These are phyloP conservation scores for Penicillium pulvis DNA, from an alignment of 495 filamentous ascomycete species.

Conservation along the genomic window DNA sequence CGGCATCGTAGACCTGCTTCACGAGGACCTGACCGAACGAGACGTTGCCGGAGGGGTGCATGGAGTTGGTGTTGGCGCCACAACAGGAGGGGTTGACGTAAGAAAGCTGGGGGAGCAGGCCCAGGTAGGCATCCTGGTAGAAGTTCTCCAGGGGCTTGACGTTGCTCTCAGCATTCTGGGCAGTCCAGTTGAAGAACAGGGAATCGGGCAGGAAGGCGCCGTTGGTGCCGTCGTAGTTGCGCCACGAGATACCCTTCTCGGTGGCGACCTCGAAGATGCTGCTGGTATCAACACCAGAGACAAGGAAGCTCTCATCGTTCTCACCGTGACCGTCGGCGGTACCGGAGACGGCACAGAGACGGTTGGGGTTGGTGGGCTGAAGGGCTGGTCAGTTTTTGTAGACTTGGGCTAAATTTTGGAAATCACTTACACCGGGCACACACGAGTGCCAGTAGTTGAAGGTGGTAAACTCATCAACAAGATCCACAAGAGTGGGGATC, in stretches of 20 bases:
- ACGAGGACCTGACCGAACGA: constrained; percentile 52
- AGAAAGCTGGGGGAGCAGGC: constrained; percentile 48
- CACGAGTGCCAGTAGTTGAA: constrained; percentile 58
- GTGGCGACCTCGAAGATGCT: constrained; percentile 51
- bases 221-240: constrained; percentile 51
- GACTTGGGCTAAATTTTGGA: neutral
- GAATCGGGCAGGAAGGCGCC: constrained; percentile 38
- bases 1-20: constrained; percentile 55
- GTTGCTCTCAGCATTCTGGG: constrained; percentile 33
- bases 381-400: constrained; percentile 14
- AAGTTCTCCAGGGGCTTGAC: constrained; percentile 42
- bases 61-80: constrained; percentile 47
- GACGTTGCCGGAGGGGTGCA: constrained; percentile 52
- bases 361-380: constrained; percentile 55
- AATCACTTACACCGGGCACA: constrained; percentile 47
- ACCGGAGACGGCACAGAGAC: constrained; percentile 47
- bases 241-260: constrained; percentile 48
- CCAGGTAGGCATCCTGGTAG: constrained; percentile 44
- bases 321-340: constrained; percentile 50
- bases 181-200: constrained; percentile 50
- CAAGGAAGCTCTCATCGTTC: constrained; percentile 47
- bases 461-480: constrained; percentile 53
- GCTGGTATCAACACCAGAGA: constrained; percentile 35
- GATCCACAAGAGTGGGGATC: constrained; percentile 46
- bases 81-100: constrained; percentile 60